Evolutionary conservation across 2,329 filamentous ascomycete species (phyloP).

Genomic region (Botrytis deweyae): DNA sequence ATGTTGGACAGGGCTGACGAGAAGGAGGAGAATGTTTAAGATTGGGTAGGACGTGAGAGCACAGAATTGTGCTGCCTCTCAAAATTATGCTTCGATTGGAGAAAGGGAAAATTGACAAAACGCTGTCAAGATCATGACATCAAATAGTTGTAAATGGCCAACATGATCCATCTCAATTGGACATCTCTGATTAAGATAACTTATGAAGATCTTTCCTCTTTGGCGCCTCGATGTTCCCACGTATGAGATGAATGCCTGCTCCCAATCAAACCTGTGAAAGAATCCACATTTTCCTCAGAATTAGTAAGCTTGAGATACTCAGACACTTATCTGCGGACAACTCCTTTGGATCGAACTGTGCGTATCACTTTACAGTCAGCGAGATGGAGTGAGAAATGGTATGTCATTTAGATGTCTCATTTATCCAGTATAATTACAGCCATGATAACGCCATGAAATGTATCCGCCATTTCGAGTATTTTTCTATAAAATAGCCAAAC

Average conservation of each 20-base stretch:
- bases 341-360: background rate
- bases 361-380: background rate
- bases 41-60: background rate
- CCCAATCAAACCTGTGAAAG: background rate
- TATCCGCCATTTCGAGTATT: background rate
- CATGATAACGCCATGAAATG: conserved; percentile 14
- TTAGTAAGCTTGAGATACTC: background rate
- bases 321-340: conserved; percentile 4
- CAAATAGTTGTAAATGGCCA: background rate
- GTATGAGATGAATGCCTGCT: background rate
- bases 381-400: background rate
- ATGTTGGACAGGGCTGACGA: background rate
- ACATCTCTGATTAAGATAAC: background rate
- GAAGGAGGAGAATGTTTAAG: too few relatives aligned
- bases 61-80: background rate
- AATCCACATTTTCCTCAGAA: background rate
- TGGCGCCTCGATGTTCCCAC: background rate
- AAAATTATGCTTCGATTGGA: background rate
- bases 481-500: conserved; percentile 5
- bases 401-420: background rate
- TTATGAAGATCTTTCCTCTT: background rate
- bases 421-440: conserved; percentile 6
- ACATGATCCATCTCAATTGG: background rate
- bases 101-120: background rate
- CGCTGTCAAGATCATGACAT: background rate